Conservation (phyloP, 257 asterid genomes). For the Cordia subcordata region DNA sequence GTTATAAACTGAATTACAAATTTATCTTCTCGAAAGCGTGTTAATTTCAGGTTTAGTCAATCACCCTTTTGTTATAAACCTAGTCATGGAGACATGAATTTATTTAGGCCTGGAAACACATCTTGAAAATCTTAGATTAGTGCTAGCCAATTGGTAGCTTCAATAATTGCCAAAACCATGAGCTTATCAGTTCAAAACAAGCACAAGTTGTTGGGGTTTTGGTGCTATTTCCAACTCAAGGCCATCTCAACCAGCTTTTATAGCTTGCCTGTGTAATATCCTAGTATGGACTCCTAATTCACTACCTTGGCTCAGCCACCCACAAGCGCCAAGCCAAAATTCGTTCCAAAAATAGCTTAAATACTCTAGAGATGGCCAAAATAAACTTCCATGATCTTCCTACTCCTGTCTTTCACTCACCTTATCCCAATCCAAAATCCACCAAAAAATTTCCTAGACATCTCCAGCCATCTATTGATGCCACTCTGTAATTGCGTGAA, state of each 20-base stretch:
- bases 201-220: not conserved
- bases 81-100: too few relatives aligned
- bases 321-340: conserved; percentile 43
- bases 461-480: conserved; percentile 24
- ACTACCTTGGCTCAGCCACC: conserved; percentile 35
- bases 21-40: too few relatives aligned
- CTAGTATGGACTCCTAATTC: conserved; percentile 24
- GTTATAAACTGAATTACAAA: too few relatives aligned
- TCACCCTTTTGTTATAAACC: too few relatives aligned
- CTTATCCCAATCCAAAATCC: conserved; percentile 41
- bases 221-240: conserved; percentile 30
- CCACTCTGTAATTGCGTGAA: conserved; percentile 21
- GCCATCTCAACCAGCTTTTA: conserved; percentile 37
- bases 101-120: too few relatives aligned
- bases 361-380: conserved; percentile 18
- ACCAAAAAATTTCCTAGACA: conserved; percentile 43
- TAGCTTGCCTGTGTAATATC: conserved; percentile 11
- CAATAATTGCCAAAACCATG: too few relatives aligned
- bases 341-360: conserved; percentile 18
- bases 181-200: not conserved
- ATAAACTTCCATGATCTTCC: conserved; percentile 42
- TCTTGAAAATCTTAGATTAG: too few relatives aligned
- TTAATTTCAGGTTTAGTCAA: too few relatives aligned
- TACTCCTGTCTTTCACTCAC: conserved; percentile 31
- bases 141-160: too few relatives aligned